A percentile compares a stretch with the other conserved stretches of the same genome.
phyloP scores from a whole-genome alignment of 495 filamentous ascomycete species.

The Penicillium turbatum region DNA sequence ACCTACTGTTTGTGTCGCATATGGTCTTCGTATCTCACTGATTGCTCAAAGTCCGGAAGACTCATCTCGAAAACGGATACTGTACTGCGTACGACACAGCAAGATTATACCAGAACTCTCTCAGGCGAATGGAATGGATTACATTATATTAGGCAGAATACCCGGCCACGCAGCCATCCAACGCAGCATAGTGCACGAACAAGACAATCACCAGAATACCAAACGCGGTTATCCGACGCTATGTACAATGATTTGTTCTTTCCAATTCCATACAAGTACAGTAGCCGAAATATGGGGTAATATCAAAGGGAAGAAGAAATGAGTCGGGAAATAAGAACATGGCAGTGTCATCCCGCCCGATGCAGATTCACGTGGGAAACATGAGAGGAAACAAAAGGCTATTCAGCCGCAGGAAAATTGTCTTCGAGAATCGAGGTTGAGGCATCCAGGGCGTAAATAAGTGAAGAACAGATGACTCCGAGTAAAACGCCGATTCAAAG shows the following conservation, averaged over 20 bases:
- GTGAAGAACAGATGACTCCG: not conserved
- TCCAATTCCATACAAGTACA: constrained; percentile 1
- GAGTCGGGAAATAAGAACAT: not conserved
- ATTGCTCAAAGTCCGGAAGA: too few species aligned
- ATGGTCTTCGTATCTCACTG: too few species aligned
- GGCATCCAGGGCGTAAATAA: not conserved
- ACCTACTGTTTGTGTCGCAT: too few species aligned
- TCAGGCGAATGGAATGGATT: not conserved
- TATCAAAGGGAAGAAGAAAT: not conserved
- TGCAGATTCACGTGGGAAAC: not conserved
- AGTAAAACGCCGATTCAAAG: not conserved
- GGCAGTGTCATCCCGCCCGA: not conserved
- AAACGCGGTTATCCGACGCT: not conserved
- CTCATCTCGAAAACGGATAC: too few species aligned
- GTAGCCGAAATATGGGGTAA: not conserved
- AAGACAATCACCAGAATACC: not conserved
- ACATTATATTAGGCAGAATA: not conserved
- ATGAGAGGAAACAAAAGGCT: not conserved
- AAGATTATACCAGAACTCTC: not conserved
- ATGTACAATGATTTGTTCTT: constrained; percentile 1
- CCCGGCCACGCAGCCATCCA: not conserved
- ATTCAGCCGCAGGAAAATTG: not conserved
- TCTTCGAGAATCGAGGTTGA: not conserved
- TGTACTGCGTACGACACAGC: too few species aligned
- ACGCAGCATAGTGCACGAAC: not conserved